Conservation (phyloP, 805 yeast species). For the Yamadazyma takamatsuzukensis region DNA sequence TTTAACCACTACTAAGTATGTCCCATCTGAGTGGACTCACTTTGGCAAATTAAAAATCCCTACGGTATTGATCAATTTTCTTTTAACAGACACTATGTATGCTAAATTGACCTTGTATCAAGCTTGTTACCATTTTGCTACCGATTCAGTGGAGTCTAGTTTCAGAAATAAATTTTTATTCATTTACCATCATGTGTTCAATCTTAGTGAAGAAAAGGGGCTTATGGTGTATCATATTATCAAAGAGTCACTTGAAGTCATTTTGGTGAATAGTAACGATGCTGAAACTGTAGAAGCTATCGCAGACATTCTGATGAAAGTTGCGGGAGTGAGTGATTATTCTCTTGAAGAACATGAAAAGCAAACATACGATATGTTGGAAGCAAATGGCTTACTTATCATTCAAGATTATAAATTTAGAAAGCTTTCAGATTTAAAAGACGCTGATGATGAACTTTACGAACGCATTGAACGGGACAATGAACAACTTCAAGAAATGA, state of each 20-base stretch:
- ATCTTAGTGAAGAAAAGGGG: constrained; percentile 17
- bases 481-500: constrained; percentile 27
- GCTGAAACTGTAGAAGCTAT: constrained; percentile 24
- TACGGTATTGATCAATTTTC: constrained; percentile 21
- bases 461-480: constrained; percentile 15
- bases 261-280: constrained; percentile 24
- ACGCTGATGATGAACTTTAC: constrained; percentile 11
- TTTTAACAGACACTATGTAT: constrained; percentile 16
- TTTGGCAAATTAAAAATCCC: constrained; percentile 24
- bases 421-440: constrained; percentile 8
- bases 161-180: constrained; percentile 29
- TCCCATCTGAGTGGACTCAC: constrained; percentile 11
- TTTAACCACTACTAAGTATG: constrained; percentile 19
- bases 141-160: constrained; percentile 24
- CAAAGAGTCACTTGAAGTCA: constrained; percentile 21
- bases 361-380: constrained; percentile 17
- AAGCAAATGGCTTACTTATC: constrained; percentile 6
- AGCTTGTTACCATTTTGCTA: constrained; percentile 27
- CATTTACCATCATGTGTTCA: constrained; percentile 24
- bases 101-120: constrained; percentile 23
- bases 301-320: constrained; percentile 22
- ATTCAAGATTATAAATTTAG: constrained; percentile 10
- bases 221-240: constrained; percentile 29
- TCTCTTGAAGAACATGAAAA: constrained; percentile 10
- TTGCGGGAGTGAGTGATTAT: constrained; percentile 17